Evolutionary conservation across 2,329 filamentous ascomycete genomes (phyloP).

Genomic region (Fusarium verticillioides): DNA sequence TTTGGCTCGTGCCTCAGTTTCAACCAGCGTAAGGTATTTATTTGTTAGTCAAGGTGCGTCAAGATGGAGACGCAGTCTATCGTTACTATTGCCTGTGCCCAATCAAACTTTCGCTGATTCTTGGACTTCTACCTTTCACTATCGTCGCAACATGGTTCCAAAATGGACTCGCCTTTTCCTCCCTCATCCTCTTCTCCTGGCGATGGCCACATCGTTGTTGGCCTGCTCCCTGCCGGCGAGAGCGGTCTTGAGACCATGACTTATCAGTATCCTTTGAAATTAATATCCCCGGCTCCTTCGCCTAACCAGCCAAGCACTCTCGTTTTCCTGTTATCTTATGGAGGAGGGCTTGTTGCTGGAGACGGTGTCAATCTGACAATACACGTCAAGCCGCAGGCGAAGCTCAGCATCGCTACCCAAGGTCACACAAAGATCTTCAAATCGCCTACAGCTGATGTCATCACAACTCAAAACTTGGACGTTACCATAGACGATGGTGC

Average conservation of each 20-base stretch:
- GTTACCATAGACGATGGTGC: slow-evolving; percentile 62
- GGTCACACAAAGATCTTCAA: slow-evolving; percentile 98
- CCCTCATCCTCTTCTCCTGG: slow-evolving; percentile 79
- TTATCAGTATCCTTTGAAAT: slow-evolving; percentile 95
- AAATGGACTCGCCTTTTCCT: slow-evolving; percentile 78
- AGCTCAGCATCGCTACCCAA: slow-evolving; percentile 74
- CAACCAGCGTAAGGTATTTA: slow-evolving; percentile 19
- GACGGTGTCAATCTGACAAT: slow-evolving; percentile 82
- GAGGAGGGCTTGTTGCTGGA: slow-evolving; percentile 89
- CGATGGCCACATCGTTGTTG: slow-evolving; percentile 79
- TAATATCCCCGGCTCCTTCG: slow-evolving; percentile 82
- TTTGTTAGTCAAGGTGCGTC: slow-evolving; percentile 15
- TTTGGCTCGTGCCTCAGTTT: slow-evolving; percentile 16
- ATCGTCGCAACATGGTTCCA: slow-evolving; percentile 35
- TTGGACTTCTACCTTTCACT: background rate
- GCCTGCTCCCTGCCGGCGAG: slow-evolving; percentile 74
- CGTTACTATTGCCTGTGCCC: slow-evolving; percentile 3
- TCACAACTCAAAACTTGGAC: slow-evolving; percentile 68
- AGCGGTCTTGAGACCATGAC: slow-evolving; percentile 79
- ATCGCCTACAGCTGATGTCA: slow-evolving; percentile 65
- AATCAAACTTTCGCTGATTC: background rate
- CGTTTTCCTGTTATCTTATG: slow-evolving; percentile 92
- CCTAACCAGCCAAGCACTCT: slow-evolving; percentile 75
- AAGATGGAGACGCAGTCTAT: slow-evolving; percentile 25
- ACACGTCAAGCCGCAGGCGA: slow-evolving; percentile 70